phyloP scores from a whole-genome alignment of 176 grass and related monocot species.

The Rhynchospora tenuis region DNA sequence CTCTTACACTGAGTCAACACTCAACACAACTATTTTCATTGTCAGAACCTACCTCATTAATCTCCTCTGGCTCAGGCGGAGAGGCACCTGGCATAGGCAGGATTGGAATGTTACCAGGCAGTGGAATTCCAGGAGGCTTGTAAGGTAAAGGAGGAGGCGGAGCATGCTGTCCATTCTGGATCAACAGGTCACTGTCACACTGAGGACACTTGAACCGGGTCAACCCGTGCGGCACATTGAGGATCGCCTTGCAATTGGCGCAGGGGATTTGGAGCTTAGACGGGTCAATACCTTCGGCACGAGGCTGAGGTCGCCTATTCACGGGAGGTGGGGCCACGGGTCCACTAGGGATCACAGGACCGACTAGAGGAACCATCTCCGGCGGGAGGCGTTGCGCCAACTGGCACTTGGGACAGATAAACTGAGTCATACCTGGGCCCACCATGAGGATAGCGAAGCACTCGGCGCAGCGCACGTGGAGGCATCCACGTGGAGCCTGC shows the following conservation, averaged over 20 bases:
- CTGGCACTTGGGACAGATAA: constrained; percentile 78
- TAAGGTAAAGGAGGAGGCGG: not conserved
- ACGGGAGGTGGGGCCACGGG: constrained; percentile 4
- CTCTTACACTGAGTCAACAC: not conserved
- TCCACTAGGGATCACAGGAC: not conserved
- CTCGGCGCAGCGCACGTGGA: constrained; percentile 26
- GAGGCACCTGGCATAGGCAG: not conserved
- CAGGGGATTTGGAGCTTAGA: constrained; percentile 82
- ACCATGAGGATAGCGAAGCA: constrained; percentile 13
- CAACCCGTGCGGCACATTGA: constrained; percentile 90
- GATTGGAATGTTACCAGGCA: not conserved
- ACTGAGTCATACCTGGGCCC: constrained; percentile 57
- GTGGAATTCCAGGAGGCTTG: constrained; percentile 11
- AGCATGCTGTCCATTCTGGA: constrained; percentile 51
- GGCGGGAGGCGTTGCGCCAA: constrained; percentile 78
- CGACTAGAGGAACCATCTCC: constrained; percentile 32
- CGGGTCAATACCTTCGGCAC: constrained; percentile 57
- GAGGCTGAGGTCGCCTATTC: not conserved
- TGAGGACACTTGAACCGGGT: constrained; percentile 78
- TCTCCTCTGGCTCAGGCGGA: constrained; percentile 18
- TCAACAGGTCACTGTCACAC: constrained; percentile 69
- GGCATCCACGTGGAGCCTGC: constrained; percentile 13
- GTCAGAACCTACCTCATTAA: constrained; percentile 25
- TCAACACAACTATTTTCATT: not conserved
- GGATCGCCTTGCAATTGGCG: constrained; percentile 59